phyloP scores from a whole-genome alignment of 371 early-diverging fungal genomes.

The Umbelopsis sp. region DNA sequence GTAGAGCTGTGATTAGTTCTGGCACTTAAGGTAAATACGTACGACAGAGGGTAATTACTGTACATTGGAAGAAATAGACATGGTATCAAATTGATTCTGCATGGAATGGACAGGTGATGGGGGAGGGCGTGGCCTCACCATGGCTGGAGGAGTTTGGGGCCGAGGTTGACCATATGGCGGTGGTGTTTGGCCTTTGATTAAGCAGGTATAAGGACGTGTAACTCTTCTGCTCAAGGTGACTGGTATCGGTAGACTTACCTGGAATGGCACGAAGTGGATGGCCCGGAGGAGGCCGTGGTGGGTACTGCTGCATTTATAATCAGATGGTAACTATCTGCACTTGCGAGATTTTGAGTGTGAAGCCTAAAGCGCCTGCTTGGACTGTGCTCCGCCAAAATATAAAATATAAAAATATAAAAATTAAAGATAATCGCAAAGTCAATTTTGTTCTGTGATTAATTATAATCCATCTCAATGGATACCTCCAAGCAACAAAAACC shows the following conservation, averaged over 20 bases:
- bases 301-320: constrained; percentile 11
- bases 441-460: neutral
- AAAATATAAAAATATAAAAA: neutral
- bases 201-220: neutral
- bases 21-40: no score
- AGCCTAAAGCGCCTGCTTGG: neutral
- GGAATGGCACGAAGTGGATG: neutral
- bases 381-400: neutral
- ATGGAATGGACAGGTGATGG: neutral
- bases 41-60: neutral
- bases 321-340: neutral
- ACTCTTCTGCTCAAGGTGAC: no score
- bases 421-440: constrained; percentile 8
- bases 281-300: constrained; percentile 6
- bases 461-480: neutral
- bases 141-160: neutral
- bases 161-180: neutral
- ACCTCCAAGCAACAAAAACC: constrained; percentile 5
- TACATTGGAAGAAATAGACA: constrained; percentile 4
- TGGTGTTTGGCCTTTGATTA: neutral
- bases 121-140: neutral
- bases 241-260: neutral
- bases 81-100: neutral
- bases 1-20: neutral
- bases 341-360: neutral